Base-by-base conservation (phyloP, 495 filamentous ascomycete species). In the Annulohypoxylon moriforme region DNA sequence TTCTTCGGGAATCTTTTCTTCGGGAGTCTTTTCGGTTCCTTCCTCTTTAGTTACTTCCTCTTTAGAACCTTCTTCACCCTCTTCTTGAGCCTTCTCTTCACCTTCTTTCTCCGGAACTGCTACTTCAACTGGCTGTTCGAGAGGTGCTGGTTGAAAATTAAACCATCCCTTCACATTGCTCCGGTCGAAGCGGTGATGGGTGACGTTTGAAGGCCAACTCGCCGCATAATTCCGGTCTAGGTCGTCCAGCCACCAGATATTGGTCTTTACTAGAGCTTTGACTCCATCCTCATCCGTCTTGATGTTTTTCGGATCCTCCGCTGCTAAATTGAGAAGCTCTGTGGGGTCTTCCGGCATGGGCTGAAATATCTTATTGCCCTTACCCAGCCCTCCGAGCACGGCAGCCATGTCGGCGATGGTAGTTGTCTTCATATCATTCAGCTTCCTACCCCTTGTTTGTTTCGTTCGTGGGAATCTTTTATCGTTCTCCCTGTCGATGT, bases 341-440 rank as follows among this genome's bases (percentile, higher is more conserved):
- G 42, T 74, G 6, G 67, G 71, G 13, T 81, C 76, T 46, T 81
- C 74, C 27, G 76, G 70, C 27, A 79, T 77, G 27, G 80, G 75
- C 49, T 77, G 77, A 58, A 77, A 79, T 58, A 88, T 83, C 69
- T 78, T 80, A 65, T 84, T 83, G 24, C 81, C 81, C 73, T 81
- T 78, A 44, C 82, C 85, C 0, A 67, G 40, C 7, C 88, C 89
- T 4, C 72, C 77, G 52, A 98, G 81, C 9, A 96, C 91, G 24
- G 89, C 89, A 1, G 96, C 93, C 24, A 98, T 81, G 79, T 99
- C 96, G 27, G 96, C 96, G 18, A 97, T 84, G 10, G 84, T 86
- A 76, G 94, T 97, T n/a, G 92, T 92, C 79, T 91, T 93, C 84
- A 97, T 93, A 83, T 97, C 84, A 90, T 93, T 94, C 29, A 98